A percentile compares a stretch with the other conserved stretches of the same genome.
Conservation (phyloP, 78 protist genomes). For the Planoprotostelium fungivorum region DNA sequence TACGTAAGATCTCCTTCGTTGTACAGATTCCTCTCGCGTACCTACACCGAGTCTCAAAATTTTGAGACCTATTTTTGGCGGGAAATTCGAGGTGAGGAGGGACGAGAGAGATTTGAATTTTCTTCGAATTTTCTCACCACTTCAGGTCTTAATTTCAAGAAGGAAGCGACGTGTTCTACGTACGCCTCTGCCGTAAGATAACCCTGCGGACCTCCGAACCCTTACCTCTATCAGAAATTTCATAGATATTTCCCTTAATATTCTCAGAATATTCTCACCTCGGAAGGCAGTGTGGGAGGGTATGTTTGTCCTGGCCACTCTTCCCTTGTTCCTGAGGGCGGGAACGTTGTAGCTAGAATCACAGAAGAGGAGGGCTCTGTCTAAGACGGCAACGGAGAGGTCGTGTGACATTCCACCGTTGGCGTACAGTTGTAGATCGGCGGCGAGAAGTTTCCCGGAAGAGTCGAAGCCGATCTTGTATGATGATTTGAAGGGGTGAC, state of each 20-base stretch:
- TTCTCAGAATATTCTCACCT: slow-evolving; percentile 12
- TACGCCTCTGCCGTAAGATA: slow-evolving; percentile 62
- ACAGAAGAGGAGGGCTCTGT: slow-evolving; percentile 78
- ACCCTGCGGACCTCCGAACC: slow-evolving; percentile 96
- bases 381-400: slow-evolving; percentile 80
- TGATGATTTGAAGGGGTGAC: slow-evolving; percentile 78
- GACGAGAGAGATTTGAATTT: too few relatives aligned
- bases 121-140: slow-evolving; percentile 26
- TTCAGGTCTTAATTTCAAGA: slow-evolving; percentile 5
- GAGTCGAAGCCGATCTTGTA: slow-evolving; percentile 70
- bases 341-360: slow-evolving; percentile 87
- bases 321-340: slow-evolving; percentile 53
- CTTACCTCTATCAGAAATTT: slow-evolving; percentile 24
- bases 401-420: slow-evolving; percentile 88
- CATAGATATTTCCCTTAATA: neutral
- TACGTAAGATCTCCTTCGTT: slow-evolving; percentile 71
- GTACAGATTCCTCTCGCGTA: slow-evolving; percentile 70
- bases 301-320: slow-evolving; percentile 72
- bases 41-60: neutral
- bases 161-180: slow-evolving; percentile 71
- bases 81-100: too few relatives aligned
- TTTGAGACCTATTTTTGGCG: neutral
- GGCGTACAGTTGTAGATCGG: slow-evolving; percentile 20
- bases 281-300: slow-evolving; percentile 95
- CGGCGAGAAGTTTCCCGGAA: slow-evolving; percentile 53